Conservation (phyloP, 768 basidiomycete species). For the Auriscalpium orientale region DNA sequence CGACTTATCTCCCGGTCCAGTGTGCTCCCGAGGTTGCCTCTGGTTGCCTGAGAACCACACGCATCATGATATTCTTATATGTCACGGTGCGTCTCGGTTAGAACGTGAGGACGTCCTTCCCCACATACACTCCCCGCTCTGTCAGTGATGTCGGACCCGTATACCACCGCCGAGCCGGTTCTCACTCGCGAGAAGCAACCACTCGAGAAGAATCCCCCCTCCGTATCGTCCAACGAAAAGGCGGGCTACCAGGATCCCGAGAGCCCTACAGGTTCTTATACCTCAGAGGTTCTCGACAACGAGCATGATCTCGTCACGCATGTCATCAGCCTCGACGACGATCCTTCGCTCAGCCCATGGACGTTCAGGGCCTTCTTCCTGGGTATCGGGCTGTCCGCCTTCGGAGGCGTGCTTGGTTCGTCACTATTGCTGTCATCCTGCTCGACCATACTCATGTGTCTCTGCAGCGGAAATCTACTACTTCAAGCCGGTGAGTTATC, state of each 20-base stretch:
- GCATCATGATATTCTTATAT: too few relatives aligned
- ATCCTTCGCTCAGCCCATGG: constrained; percentile 38
- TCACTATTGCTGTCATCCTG: neutral
- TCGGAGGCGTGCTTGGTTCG: constrained; percentile 43
- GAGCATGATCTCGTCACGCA: constrained; percentile 42
- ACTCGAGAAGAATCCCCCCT: neutral
- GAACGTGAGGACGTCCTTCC: too few relatives aligned
- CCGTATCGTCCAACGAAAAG: constrained; percentile 23
- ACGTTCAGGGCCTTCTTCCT: constrained; percentile 39
- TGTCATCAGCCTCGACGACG: constrained; percentile 40
- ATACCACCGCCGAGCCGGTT: too few relatives aligned
- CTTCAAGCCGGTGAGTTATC: constrained; percentile 42
- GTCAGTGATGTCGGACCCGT: too few relatives aligned
- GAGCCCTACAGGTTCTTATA: constrained; percentile 19
- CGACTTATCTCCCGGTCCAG: too few relatives aligned
- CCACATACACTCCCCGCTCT: too few relatives aligned
- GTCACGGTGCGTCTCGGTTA: too few relatives aligned
- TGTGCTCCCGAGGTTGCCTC: too few relatives aligned
- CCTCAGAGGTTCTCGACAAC: constrained; percentile 30
- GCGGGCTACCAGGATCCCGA: constrained; percentile 27
- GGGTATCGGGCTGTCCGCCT: constrained; percentile 38
- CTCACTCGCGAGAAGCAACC: too few relatives aligned
- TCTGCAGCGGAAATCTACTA: constrained; percentile 50
- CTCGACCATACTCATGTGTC: neutral
- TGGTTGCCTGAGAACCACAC: too few relatives aligned